Evolutionary conservation across 306 rosid genomes (phyloP).

Genomic region (Castanea sativa): DNA sequence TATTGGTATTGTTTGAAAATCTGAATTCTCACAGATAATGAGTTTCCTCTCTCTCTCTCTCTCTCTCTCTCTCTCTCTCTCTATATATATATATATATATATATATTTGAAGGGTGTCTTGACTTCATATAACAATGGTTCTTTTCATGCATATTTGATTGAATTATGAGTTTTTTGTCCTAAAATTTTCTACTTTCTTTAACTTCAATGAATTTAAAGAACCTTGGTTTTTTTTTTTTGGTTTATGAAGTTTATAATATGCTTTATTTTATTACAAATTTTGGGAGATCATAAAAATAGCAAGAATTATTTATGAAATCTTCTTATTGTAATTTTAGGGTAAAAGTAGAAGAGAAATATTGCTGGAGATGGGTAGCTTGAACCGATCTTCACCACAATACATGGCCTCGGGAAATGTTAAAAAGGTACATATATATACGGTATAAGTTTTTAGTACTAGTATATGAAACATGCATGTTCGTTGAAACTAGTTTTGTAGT

Average conservation of each 20-base stretch:
- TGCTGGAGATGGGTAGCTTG: neutral
- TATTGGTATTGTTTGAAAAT: neutral
- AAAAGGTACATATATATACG: neutral
- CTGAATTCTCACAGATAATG: neutral
- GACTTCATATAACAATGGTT: conserved; percentile 1
- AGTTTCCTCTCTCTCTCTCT: neutral
- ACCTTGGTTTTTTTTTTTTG: neutral
- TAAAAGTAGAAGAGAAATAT: neutral
- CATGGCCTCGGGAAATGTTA: neutral
- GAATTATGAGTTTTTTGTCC: neutral
- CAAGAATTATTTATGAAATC: no score
- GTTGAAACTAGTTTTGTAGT: no score
- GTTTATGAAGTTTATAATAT: neutral
- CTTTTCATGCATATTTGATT: neutral
- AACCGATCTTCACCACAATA: neutral
- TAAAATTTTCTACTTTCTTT: neutral
- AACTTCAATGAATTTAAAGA: neutral
- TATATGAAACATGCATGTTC: neutral
- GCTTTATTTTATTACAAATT: no score
- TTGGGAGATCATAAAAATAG: no score
- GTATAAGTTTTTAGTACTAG: neutral
- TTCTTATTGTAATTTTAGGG: neutral
- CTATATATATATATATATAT: no score
- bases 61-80: no score
- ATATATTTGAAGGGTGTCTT: neutral